Conservation (phyloP, 495 filamentous ascomycete species). For the Penicillium salamii region DNA sequence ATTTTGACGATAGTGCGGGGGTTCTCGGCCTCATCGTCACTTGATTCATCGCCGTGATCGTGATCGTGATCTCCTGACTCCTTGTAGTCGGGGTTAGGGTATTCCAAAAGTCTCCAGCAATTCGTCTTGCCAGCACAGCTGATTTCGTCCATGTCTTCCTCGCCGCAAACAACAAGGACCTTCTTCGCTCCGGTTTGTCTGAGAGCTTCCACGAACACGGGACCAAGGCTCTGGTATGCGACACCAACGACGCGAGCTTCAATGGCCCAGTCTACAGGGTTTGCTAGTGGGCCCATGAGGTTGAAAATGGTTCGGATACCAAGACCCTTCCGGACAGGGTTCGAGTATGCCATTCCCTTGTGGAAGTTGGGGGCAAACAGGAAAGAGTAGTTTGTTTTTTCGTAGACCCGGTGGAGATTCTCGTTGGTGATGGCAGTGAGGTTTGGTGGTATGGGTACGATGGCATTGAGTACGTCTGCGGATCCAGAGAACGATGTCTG, state of each 20-base stretch:
- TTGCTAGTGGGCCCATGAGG: conserved; percentile 85
- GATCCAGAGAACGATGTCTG: conserved; percentile 94
- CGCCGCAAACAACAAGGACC: conserved; percentile 88
- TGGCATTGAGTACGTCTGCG: conserved; percentile 80
- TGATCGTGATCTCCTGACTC: conserved; percentile 25
- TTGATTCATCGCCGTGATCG: conserved; percentile 32
- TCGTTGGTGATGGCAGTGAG: conserved; percentile 67
- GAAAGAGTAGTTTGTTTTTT: conserved; percentile 83
- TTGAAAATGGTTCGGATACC: conserved; percentile 97
- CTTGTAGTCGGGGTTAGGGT: conserved; percentile 42
- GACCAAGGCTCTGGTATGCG: conserved; percentile 78
- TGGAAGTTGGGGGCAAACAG: conserved; percentile 97
- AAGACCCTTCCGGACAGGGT: conserved; percentile 75
- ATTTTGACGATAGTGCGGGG: conserved; percentile 52
- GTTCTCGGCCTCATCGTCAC: conserved; percentile 37
- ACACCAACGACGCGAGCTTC: conserved; percentile 92
- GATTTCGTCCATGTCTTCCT: conserved; percentile 93
- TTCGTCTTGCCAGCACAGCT: conserved; percentile 81
- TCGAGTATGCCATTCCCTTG: conserved; percentile 84
- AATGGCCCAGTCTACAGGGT: conserved; percentile 74
- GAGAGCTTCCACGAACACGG: conserved; percentile 83
- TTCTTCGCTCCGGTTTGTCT: conserved; percentile 72
- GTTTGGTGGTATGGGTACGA: conserved; percentile 65
- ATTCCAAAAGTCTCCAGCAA: conserved; percentile 77
- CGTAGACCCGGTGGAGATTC: conserved; percentile 68